A percentile compares a stretch with the other conserved stretches of the same genome.
Evolutionary conservation across 2,329 filamentous ascomycete genomes (phyloP).

Genomic region (Botrytis byssoidea): DNA sequence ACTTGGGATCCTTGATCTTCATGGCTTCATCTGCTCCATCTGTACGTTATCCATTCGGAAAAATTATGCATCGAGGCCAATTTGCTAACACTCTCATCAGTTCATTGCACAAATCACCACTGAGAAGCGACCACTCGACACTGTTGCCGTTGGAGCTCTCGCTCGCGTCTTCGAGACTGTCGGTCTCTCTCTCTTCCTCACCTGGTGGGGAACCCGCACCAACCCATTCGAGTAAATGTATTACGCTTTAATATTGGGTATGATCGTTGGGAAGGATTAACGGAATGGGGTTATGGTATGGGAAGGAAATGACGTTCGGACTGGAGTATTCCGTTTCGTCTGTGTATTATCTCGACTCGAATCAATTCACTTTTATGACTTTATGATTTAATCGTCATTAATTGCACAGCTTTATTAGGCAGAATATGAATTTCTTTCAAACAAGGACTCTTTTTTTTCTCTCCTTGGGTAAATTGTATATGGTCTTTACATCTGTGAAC

Average conservation of each 20-base stretch:
- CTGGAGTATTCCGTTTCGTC: conserved; percentile 19
- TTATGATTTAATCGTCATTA: conserved; percentile 13
- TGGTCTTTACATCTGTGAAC: neutral
- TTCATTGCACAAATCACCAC: conserved; percentile 83
- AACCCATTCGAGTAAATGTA: conserved; percentile 67
- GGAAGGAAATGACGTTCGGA: conserved; percentile 2
- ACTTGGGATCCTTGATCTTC: conserved; percentile 89
- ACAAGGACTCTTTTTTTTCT: neutral
- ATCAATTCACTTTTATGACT: conserved; percentile 14
- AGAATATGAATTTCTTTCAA: neutral
- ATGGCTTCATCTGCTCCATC: conserved; percentile 83
- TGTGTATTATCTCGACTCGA: conserved; percentile 20
- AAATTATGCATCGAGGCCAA: neutral
- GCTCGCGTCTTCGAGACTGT: conserved; percentile 91
- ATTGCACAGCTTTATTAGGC: neutral
- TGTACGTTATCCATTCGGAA: conserved; percentile 53
- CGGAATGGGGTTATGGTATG: conserved; percentile 16
- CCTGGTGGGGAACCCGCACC: conserved; percentile 96
- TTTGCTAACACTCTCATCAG: conserved; percentile 46
- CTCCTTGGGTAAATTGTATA: neutral
- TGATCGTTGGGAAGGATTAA: neutral
- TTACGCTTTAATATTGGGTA: conserved; percentile 3
- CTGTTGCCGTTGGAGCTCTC: conserved; percentile 78
- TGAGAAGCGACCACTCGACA: conserved; percentile 90
- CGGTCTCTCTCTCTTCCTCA: conserved; percentile 86